A percentile compares a stretch with the other conserved stretches of the same genome.
Conservation (phyloP, 495 filamentous ascomycete genomes). For the Pyrenopolyporus hunteri region DNA sequence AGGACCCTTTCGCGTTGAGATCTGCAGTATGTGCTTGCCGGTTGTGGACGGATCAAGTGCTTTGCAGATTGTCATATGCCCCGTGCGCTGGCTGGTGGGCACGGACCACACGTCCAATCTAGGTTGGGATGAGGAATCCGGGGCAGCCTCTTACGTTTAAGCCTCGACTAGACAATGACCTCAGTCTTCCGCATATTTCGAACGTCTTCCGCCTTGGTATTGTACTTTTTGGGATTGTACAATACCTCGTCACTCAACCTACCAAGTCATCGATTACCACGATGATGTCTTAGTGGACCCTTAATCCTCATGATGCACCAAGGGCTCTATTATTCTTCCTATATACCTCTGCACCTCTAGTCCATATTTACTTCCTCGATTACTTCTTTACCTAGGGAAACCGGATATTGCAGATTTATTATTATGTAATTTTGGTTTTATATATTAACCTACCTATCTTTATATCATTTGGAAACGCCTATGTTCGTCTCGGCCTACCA, state of each 20-base stretch:
- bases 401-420: neutral
- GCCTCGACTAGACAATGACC: conserved; percentile 17
- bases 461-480: no score
- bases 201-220: neutral
- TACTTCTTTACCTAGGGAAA: conserved; percentile 3
- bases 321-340: no score
- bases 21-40: conserved; percentile 18
- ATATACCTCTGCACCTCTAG: no score
- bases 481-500: no score
- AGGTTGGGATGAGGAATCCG: conserved; percentile 11
- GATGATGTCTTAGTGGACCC: no score
- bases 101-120: conserved; percentile 11
- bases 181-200: conserved; percentile 9
- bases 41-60: conserved; percentile 19
- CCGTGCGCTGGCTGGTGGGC: conserved; percentile 18
- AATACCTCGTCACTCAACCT: no score
- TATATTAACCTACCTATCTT: neutral
- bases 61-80: conserved; percentile 27
- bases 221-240: no score
- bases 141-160: conserved; percentile 23
- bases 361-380: neutral
- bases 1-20: conserved; percentile 27
- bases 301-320: no score
- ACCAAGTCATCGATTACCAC: no score
- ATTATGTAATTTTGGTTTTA: neutral